Conservation (phyloP, 306 rosid species). For the Carpinus fangiana region DNA sequence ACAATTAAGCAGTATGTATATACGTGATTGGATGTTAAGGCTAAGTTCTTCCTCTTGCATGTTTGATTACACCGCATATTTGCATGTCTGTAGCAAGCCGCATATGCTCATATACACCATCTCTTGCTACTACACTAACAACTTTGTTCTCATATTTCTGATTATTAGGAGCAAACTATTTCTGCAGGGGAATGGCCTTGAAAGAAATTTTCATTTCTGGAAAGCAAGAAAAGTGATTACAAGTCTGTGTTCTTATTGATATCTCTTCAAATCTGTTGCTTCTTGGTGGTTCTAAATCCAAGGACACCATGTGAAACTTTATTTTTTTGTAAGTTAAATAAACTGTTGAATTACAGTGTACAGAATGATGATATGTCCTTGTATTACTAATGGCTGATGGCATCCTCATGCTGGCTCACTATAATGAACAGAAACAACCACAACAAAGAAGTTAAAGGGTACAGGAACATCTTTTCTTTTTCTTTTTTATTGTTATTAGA, state of each 20-base stretch:
- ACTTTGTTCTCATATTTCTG: neutral
- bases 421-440: neutral
- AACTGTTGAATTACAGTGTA: neutral
- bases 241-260: constrained; percentile 40
- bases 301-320: constrained; percentile 17
- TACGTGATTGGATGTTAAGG: neutral
- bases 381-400: neutral
- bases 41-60: neutral
- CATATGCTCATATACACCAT: neutral
- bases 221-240: constrained; percentile 87
- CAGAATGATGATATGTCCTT: neutral
- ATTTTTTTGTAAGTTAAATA: no score
- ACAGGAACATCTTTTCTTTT: neutral
- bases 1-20: neutral
- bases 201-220: constrained; percentile 69
- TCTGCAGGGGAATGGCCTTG: constrained; percentile 60
- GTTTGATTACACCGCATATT: neutral
- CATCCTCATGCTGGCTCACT: constrained; percentile 16
- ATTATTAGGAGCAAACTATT: constrained; percentile 2
- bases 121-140: neutral
- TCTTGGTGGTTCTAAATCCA: constrained; percentile 1
- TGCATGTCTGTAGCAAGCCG: neutral
- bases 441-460: neutral
- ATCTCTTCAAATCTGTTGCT: constrained; percentile 17
- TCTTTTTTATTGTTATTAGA: neutral